phyloP scores from a whole-genome alignment of 2,329 filamentous ascomycete genomes.

The Achaetomium macrosporum region DNA sequence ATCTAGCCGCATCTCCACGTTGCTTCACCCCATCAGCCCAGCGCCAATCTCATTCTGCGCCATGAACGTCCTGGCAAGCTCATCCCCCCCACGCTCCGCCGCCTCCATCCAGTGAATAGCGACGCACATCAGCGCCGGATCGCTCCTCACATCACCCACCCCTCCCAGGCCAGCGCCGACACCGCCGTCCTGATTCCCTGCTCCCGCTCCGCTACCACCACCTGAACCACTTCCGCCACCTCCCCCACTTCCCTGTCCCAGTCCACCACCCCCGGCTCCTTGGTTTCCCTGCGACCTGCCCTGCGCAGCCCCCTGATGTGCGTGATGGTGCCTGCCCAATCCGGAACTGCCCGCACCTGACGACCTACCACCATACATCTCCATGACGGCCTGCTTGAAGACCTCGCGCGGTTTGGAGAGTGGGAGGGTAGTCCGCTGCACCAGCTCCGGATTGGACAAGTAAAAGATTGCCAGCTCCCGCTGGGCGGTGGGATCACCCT shows the following conservation, averaged over 20 bases:
- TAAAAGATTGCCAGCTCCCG: constrained; percentile 92
- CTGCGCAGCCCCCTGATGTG: not conserved
- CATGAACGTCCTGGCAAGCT: constrained; percentile 75
- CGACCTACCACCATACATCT: constrained; percentile 46
- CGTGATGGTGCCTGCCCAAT: constrained; percentile 20
- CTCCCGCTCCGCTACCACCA: constrained; percentile 19
- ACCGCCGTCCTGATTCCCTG: constrained; percentile 24
- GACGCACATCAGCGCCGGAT: constrained; percentile 85
- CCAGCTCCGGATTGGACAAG: constrained; percentile 81
- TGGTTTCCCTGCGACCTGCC: not conserved
- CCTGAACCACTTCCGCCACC: constrained; percentile 28
- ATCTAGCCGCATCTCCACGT: not conserved
- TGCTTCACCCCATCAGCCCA: constrained; percentile 15
- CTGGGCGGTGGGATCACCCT: constrained; percentile 82
- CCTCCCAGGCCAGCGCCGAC: constrained; percentile 25
- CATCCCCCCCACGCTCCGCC: constrained; percentile 78
- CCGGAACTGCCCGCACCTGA: not conserved
- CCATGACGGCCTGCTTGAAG: constrained; percentile 84
- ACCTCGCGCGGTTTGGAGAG: constrained; percentile 80
- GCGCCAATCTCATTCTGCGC: constrained; percentile 48
- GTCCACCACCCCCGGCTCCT: constrained; percentile 21
- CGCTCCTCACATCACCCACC: constrained; percentile 56
- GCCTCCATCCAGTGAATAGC: constrained; percentile 97
- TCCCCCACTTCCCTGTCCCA: constrained; percentile 34
- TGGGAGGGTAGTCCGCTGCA: constrained; percentile 74